Conservation (phyloP, 2,329 filamentous ascomycete genomes). For the Beauveria australis region DNA sequence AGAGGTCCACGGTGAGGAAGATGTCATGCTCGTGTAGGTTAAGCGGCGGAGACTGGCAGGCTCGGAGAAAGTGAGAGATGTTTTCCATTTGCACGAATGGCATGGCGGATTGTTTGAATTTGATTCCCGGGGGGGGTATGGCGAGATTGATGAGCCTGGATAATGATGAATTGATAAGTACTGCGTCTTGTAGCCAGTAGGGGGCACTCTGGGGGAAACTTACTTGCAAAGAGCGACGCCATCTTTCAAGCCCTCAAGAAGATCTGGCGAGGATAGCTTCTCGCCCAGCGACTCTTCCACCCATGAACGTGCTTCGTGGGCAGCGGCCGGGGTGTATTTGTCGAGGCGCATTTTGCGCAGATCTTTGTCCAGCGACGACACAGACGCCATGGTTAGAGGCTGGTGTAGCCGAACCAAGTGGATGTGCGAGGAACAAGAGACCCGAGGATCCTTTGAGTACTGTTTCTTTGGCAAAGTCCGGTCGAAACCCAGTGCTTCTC, state of each 20-base stretch:
- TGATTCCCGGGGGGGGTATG: slow-evolving; percentile 67
- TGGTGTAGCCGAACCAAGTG: not conserved
- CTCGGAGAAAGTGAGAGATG: slow-evolving; percentile 88
- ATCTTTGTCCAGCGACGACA: slow-evolving; percentile 89
- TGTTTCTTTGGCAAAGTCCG: not conserved
- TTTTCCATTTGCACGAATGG: slow-evolving; percentile 99
- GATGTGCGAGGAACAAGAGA: not conserved
- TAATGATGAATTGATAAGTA: slow-evolving; percentile 11
- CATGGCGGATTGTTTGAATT: slow-evolving; percentile 88
- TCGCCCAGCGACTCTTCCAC: slow-evolving; percentile 76
- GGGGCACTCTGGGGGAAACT: slow-evolving; percentile 20
- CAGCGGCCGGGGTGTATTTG: slow-evolving; percentile 85
- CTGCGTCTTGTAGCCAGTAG: not conserved
- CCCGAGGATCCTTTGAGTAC: not conserved
- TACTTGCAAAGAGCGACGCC: slow-evolving; percentile 90
- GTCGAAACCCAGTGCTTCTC: not conserved
- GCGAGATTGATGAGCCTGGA: slow-evolving; percentile 73
- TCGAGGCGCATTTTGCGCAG: slow-evolving; percentile 87
- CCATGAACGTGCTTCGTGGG: slow-evolving; percentile 77
- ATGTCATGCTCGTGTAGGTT: slow-evolving; percentile 88
- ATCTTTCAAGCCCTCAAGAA: slow-evolving; percentile 82
- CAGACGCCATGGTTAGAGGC: slow-evolving; percentile 67
- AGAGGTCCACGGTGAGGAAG: slow-evolving; percentile 95
- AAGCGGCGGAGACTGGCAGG: slow-evolving; percentile 76
- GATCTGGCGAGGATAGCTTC: slow-evolving; percentile 61